Evolutionary conservation across 176 grass and related monocot species (phyloP).

Genomic region (Calamus simplicifolius): DNA sequence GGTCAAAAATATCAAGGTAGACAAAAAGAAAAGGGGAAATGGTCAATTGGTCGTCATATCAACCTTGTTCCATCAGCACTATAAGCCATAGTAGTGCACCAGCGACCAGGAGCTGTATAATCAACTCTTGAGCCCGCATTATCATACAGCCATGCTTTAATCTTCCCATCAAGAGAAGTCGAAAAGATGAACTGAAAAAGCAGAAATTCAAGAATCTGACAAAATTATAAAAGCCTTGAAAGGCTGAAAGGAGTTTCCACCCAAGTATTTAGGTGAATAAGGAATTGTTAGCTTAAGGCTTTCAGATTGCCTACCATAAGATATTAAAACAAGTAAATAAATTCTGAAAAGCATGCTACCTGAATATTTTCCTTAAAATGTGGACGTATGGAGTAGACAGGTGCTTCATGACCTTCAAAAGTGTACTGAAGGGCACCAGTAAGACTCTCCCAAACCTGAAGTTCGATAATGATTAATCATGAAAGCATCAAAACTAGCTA

Average conservation of each 20-base stretch:
- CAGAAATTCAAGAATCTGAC: background rate
- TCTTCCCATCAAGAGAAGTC: constrained; percentile 25
- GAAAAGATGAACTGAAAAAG: constrained; percentile 31
- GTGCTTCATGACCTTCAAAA: constrained; percentile 18
- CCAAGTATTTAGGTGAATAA: too few relatives aligned
- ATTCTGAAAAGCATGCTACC: constrained; percentile 8
- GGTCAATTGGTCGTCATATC: background rate
- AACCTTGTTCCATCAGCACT: constrained; percentile 30
- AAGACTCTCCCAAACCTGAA: constrained; percentile 25
- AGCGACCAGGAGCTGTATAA: constrained; percentile 20
- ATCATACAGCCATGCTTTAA: constrained; percentile 34
- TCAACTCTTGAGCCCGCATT: constrained; percentile 16
- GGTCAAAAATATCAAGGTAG: background rate
- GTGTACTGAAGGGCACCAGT: constrained; percentile 10
- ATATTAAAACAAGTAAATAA: too few relatives aligned
- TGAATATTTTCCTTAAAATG: constrained; percentile 22
- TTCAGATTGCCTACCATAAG: too few relatives aligned
- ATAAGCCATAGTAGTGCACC: constrained; percentile 21
- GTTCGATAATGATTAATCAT: background rate
- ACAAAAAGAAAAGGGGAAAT: background rate
- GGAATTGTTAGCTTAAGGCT: too few relatives aligned
- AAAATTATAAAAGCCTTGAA: too few relatives aligned
- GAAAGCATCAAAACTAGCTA: constrained; percentile 8
- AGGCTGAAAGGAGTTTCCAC: too few relatives aligned
- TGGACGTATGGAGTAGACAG: constrained; percentile 24